phyloP scores from a whole-genome alignment of 179 eudicot genomes.

The Corrigiola litoralis region DNA sequence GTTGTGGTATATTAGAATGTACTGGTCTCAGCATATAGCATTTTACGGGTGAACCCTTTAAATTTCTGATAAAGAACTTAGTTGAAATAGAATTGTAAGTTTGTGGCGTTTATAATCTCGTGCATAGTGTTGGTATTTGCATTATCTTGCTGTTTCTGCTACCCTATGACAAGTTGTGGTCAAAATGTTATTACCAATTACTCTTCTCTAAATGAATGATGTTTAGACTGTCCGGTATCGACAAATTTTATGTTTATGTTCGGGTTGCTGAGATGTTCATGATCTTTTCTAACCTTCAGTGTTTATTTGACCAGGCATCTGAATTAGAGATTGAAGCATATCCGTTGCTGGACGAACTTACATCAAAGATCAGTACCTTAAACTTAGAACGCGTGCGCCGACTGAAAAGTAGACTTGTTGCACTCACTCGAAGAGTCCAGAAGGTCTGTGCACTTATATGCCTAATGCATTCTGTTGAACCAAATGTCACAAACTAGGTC shows the following conservation, averaged over 20 bases:
- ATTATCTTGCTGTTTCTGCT: too few relatives aligned
- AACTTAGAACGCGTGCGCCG: conserved; percentile 88
- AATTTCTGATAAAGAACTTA: too few relatives aligned
- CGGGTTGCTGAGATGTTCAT: not conserved
- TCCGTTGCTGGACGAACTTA: conserved; percentile 93
- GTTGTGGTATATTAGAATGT: too few relatives aligned
- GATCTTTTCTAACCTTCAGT: conserved; percentile 14
- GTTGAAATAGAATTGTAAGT: too few relatives aligned
- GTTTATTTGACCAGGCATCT: conserved; percentile 55
- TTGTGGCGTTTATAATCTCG: too few relatives aligned
- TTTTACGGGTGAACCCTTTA: too few relatives aligned
- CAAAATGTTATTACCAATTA: too few relatives aligned
- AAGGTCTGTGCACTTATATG: conserved; percentile 43
- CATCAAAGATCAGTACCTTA: conserved; percentile 86
- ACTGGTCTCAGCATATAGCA: too few relatives aligned
- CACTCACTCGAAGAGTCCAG: conserved; percentile 88
- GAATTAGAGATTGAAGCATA: conserved; percentile 94
- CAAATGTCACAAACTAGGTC: not conserved
- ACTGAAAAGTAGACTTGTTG: conserved; percentile 92
- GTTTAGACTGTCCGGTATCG: not conserved
- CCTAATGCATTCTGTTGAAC: not conserved
- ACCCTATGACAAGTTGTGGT: too few relatives aligned
- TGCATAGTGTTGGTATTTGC: too few relatives aligned
- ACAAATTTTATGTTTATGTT: not conserved
- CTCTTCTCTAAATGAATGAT: not conserved